phyloP scores from a whole-genome alignment of 176 grass and related monocot species.

The Eleusine coracana region DNA sequence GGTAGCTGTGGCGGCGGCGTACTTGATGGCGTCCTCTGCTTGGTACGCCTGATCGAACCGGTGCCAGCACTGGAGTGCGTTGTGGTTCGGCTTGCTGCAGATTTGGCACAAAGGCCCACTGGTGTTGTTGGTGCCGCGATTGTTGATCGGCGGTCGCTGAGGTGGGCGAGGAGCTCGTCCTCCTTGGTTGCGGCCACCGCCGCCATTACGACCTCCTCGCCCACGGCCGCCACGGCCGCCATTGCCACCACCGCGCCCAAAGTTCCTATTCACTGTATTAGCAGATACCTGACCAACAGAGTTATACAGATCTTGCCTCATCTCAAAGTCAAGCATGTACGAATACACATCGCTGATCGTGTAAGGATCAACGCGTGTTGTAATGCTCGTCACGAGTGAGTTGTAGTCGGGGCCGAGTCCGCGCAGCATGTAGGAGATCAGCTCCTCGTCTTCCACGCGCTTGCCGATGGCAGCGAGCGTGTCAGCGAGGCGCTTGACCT shows the following conservation, averaged over 20 bases:
- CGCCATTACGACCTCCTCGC: background rate
- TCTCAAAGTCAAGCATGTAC: background rate
- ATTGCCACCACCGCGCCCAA: background rate
- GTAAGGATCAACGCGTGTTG: background rate
- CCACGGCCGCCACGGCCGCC: background rate
- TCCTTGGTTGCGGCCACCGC: background rate
- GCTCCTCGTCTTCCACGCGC: too few relatives aligned
- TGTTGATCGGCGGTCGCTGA: background rate
- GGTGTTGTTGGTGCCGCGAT: background rate
- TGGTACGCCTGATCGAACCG: background rate
- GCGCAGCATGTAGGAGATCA: background rate
- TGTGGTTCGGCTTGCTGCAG: background rate
- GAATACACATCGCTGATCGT: background rate
- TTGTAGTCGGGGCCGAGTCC: background rate
- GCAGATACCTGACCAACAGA: background rate
- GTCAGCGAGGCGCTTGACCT: background rate
- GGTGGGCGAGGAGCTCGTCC: background rate
- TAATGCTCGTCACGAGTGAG: background rate
- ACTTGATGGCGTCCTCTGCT: too few relatives aligned
- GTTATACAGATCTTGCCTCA: background rate
- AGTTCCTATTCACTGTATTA: background rate
- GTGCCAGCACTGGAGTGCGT: background rate
- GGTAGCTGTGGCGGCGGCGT: too few relatives aligned
- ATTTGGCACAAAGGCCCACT: background rate
- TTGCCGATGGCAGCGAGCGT: background rate